Conservation (phyloP, 768 basidiomycete species). For the Roridomyces roridus region DNA sequence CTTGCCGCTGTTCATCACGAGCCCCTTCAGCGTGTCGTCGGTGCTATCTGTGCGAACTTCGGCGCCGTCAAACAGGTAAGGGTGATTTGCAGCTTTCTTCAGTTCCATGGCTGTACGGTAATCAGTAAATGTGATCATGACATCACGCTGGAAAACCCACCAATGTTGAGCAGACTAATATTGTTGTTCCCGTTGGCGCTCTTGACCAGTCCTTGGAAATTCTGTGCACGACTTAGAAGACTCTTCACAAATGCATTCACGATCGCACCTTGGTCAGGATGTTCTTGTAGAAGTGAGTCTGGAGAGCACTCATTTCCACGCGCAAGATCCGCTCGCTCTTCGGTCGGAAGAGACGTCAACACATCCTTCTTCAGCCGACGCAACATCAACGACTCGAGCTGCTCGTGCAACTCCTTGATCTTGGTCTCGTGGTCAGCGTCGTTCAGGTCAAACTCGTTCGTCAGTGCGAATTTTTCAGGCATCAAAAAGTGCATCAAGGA, state of each 20-base stretch:
- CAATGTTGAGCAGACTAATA: conserved; percentile 95
- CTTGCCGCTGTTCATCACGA: conserved; percentile 98
- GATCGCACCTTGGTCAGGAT: conserved; percentile 81
- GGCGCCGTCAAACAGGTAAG: conserved; percentile 96
- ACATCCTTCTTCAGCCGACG: conserved; percentile 95
- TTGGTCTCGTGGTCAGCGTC: conserved; percentile 93
- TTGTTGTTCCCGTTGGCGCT: conserved; percentile 88
- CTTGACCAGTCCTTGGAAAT: conserved; percentile 91
- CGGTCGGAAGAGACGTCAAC: conserved; percentile 91
- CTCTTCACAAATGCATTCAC: background rate
- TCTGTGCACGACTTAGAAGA: conserved; percentile 51
- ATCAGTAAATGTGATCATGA: conserved; percentile 4
- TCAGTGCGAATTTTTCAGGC: conserved; percentile 96
- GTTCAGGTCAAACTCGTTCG: conserved; percentile 93
- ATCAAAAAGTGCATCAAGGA: conserved; percentile 99
- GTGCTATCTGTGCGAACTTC: conserved; percentile 64
- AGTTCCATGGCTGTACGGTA: conserved; percentile 85
- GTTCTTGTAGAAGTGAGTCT: conserved; percentile 99
- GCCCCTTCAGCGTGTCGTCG: conserved; percentile 91
- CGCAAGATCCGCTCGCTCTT: conserved; percentile 98
- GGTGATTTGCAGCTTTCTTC: conserved; percentile 98
- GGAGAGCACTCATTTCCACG: conserved; percentile 96
- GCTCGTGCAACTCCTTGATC: conserved; percentile 94
- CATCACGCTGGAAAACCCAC: conserved; percentile 42
- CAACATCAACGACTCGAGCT: conserved; percentile 94